These are phyloP conservation scores for Claviceps arundinis DNA, from an alignment of 2,329 filamentous ascomycete species.

Conservation along the genomic window DNA sequence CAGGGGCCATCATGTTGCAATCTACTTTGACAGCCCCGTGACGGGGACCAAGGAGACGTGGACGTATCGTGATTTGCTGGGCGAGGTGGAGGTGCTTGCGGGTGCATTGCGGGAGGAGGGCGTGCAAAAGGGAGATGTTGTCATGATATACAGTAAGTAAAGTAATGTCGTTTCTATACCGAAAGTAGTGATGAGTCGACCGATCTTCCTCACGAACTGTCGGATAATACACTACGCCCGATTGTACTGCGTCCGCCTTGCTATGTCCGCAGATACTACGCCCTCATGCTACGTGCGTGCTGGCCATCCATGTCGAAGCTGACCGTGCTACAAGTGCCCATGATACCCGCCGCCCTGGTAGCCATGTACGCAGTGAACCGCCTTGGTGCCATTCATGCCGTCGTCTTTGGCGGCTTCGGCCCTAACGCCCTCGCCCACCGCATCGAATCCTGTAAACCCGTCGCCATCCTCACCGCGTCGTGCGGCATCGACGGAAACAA, in stretches of 20 bases:
- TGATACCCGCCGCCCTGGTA: slow-evolving; percentile 82
- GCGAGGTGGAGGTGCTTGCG: slow-evolving; percentile 70
- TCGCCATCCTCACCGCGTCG: slow-evolving; percentile 71
- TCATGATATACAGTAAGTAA: slow-evolving; percentile 70
- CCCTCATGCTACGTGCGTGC: too few relatives aligned
- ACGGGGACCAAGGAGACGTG: slow-evolving; percentile 57
- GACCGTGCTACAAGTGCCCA: slow-evolving; percentile 56
- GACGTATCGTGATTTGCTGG: slow-evolving; percentile 62
- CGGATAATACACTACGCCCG: too few relatives aligned
- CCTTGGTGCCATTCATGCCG: slow-evolving; percentile 76
- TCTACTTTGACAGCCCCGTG: slow-evolving; percentile 82
- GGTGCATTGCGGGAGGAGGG: slow-evolving; percentile 73
- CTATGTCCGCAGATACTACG: too few relatives aligned
- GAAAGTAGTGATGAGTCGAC: too few relatives aligned
- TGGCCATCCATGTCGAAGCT: background rate
- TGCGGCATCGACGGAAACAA: slow-evolving; percentile 85
- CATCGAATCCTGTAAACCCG: slow-evolving; percentile 69
- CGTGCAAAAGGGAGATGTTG: slow-evolving; percentile 70
- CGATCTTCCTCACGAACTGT: background rate
- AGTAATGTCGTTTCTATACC: slow-evolving; percentile 12
- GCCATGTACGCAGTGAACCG: slow-evolving; percentile 72
- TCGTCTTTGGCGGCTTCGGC: slow-evolving; percentile 90
- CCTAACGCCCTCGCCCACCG: slow-evolving; percentile 69
- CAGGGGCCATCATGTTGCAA: slow-evolving; percentile 59
- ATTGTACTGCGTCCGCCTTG: too few relatives aligned